Base-by-base conservation (phyloP, 148 eudicot species). In the Rhododendron griersonianum region DNA sequence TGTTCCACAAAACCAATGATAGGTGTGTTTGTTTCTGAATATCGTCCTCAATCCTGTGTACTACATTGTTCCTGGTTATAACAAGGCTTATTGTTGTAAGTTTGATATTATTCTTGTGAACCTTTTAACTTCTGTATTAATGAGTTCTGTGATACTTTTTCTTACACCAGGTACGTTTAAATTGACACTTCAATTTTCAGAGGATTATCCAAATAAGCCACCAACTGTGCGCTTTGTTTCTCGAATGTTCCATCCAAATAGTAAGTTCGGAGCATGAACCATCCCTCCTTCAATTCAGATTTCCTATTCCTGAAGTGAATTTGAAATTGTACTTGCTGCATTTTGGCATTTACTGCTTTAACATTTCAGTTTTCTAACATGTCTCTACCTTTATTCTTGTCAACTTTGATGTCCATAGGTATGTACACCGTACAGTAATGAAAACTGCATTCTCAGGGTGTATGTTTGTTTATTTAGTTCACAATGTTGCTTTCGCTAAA, bases 151-250 rank as follows among this genome's bases (percentile, higher is more conserved):
- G n/a, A 55, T 33, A 81, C 37, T 57, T 45, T 83, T 76, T 9
- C 14, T 15, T 85, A 45, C 35, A 63, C 48, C 88, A 91, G 92
- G 92, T 89, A 91, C 92, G 71, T 91, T 91, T 77, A 91, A 91
- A 67, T 83, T 91, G 89, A 89, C 90, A 14, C 91, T 91, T 48
- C 91, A 89, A 59, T 87, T 89, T 80, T 45, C 87, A 18, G 92
- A 91, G 87, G 92, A 91, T 84, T 91, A 91, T 83, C 92, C 92
- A 69, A 91, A 91, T 86, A 91, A 91, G 88, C 92, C 92, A 28
- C 92, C 92, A 51, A 89, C 89, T n/a, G 91, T 91, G 44, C 92
- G 91, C 57, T 91, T 91, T 83, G 88, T 91, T 84, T 91, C 92
- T 63, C 86, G 92, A 75, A 91, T 91, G 92, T 91, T 91, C 80